Evolutionary conservation across 2,329 filamentous ascomycete genomes (phyloP), one percentile per base, ranked within the genome.

Genomic region (Cyanodermella asteris): DNA sequence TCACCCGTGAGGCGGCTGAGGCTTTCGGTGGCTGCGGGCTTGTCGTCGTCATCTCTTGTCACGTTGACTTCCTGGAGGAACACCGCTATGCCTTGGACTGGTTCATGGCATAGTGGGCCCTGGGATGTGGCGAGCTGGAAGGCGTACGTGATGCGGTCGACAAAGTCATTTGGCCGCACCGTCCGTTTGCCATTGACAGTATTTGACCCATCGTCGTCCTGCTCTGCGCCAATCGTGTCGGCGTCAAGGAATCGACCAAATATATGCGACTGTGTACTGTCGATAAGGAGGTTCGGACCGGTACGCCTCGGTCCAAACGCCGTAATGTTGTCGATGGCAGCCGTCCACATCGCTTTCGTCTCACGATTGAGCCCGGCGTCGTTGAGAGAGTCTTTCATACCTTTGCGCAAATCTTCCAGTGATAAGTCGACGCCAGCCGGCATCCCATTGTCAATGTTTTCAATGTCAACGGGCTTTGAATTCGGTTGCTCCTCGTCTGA

Each of bases 91-190:
- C 87, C 87, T 51, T 93, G 84, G 23, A 93, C 70, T 0, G 87
- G 84, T 45, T 97, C 87, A 38, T 78, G 65, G 49, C 87, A 94
- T 25, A 94, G 63, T 0, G 87, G 82, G 0, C 87, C 87, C 49
- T 91, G 80, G 13, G 70, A 65, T 1, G 73, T 90, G 19, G 80
- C 75, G 10, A 94, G 71, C 46, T 97, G 87, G 59, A 97, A 97
- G 23, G 78, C 82, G 45, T 97, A 82, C 6, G 68, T 60, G 34
- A 94, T 76, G 44, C 91, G 94, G 53, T 94, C 84, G 29, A 72
- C 68, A 35, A 94, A 71, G 40, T 87, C 73, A n/a, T n/a, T n/a
- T n/a, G n/a, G n/a, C n/a, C n/a, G n/a, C 5, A 21, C 7, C 5
- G 7, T 12, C 8, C 20, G 8, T 21, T 21, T 12, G 20, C 8